A percentile compares a stretch with the other conserved stretches of the same genome.
Conservation (phyloP, 192 early-diverging fungal species). For the Radiomyces spectabilis region DNA sequence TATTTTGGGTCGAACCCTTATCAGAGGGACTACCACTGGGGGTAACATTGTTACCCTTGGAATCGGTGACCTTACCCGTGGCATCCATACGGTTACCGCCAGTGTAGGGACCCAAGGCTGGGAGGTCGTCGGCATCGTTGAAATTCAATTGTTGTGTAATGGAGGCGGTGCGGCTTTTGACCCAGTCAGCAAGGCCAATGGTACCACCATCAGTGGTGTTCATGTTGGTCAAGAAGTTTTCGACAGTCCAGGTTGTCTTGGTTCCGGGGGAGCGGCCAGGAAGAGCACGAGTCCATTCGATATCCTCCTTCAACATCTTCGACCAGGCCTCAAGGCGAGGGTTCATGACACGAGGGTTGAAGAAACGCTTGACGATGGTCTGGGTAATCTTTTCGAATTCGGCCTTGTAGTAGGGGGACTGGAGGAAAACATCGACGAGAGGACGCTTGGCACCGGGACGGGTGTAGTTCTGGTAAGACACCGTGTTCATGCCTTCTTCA, state of each 20-base stretch:
- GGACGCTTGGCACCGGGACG: constrained; percentile 21
- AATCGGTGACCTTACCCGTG: constrained; percentile 8
- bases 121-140: constrained; percentile 24
- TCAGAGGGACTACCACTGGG: neutral
- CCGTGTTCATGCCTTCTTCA: constrained; percentile 11
- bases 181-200: constrained; percentile 4
- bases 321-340: constrained; percentile 27
- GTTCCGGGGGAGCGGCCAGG: constrained; percentile 12
- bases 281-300: constrained; percentile 29
- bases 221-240: constrained; percentile 4
- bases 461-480: constrained; percentile 25
- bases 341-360: constrained; percentile 29
- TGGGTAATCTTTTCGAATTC: constrained; percentile 32
- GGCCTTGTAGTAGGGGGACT: constrained; percentile 23
- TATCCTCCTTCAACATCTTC: constrained; percentile 33
- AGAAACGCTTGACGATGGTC: constrained; percentile 30
- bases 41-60: neutral
- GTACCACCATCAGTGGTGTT: constrained; percentile 9
- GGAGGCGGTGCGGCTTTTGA: constrained; percentile 1
- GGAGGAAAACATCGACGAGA: constrained; percentile 18
- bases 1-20: too few species aligned
- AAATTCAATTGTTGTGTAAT: constrained; percentile 20
- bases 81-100: constrained; percentile 7
- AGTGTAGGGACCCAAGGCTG: constrained; percentile 15
- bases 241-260: constrained; percentile 5